Percentiles rank a stretch among this genome's conserved stretches.
phyloP scores from a whole-genome alignment of 2,329 filamentous ascomycete species.

The Elsinoe ampelina region DNA sequence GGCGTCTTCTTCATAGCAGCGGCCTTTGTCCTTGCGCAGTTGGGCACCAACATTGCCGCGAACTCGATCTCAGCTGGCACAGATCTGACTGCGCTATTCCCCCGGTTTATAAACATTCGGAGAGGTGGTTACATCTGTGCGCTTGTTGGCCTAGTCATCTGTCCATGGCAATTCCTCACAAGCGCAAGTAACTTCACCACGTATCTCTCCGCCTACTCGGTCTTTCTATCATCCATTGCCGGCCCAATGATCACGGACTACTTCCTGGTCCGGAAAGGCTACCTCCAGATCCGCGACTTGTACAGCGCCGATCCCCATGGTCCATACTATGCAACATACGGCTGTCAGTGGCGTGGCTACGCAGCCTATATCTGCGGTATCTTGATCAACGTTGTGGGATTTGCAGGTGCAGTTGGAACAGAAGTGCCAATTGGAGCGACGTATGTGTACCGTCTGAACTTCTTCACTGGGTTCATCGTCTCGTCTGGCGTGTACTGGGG shows the following conservation, averaged over 20 bases:
- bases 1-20: conserved; percentile 42
- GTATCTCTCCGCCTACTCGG: conserved; percentile 83
- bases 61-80: conserved; percentile 50
- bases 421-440: conserved; percentile 66
- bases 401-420: conserved; percentile 67
- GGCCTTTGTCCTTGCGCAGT: conserved; percentile 40
- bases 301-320: conserved; percentile 60
- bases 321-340: conserved; percentile 65
- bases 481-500: conserved; percentile 57
- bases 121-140: conserved; percentile 83
- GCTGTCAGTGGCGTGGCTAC: conserved; percentile 78
- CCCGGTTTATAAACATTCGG: conserved; percentile 57
- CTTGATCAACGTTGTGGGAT: conserved; percentile 83
- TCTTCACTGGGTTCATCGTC: conserved; percentile 75
- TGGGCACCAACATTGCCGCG: conserved; percentile 66
- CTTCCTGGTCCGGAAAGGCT: conserved; percentile 75
- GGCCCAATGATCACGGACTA: conserved; percentile 89
- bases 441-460: conserved; percentile 87
- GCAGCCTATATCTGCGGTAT: conserved; percentile 74
- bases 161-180: conserved; percentile 71
- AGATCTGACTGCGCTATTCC: conserved; percentile 44
- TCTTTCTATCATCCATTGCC: conserved; percentile 87
- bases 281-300: conserved; percentile 66
- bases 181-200: conserved; percentile 77
- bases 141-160: conserved; percentile 70